Percentiles rank a stretch among this genome's conserved stretches.
Evolutionary conservation across 2,329 filamentous ascomycete species (phyloP).

Genomic region (Ophioceras dolichostomum): DNA sequence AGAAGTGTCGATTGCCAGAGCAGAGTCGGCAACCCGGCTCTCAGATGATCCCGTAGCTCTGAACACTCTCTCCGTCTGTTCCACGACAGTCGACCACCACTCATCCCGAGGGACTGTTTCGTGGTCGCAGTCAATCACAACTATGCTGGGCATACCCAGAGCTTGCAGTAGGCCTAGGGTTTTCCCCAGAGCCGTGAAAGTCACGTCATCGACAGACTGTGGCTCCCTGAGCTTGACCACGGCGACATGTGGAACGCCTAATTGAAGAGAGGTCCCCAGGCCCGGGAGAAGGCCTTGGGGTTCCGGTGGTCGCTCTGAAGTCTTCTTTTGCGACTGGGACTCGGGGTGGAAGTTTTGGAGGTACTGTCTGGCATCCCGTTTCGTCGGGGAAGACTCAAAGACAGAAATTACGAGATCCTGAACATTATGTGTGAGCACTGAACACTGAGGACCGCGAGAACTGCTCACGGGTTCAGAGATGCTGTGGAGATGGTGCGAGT

Average conservation of each 20-base stretch:
- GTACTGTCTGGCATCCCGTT: slow-evolving; percentile 85
- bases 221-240: slow-evolving; percentile 73
- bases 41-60: slow-evolving; percentile 40
- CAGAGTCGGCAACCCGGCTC: slow-evolving; percentile 54
- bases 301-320: no score
- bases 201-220: slow-evolving; percentile 55
- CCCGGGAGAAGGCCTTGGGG: no score
- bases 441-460: no score
- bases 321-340: background rate
- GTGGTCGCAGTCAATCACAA: slow-evolving; percentile 64
- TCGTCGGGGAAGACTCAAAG: slow-evolving; percentile 79
- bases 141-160: slow-evolving; percentile 68
- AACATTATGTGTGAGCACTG: no score
- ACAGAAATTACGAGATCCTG: slow-evolving; percentile 81
- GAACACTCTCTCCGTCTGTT: slow-evolving; percentile 2
- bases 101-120: slow-evolving; percentile 6
- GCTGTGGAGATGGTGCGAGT: no score
- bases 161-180: slow-evolving; percentile 75
- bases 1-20: slow-evolving; percentile 24
- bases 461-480: no score
- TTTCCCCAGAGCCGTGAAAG: slow-evolving; percentile 62
- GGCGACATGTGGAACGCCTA: slow-evolving; percentile 62
- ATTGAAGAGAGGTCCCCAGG: no score
- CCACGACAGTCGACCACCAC: background rate
- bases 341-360: slow-evolving; percentile 65